Conservation (phyloP, 2,329 filamentous ascomycete species). For the Colletotrichum truncatum region DNA sequence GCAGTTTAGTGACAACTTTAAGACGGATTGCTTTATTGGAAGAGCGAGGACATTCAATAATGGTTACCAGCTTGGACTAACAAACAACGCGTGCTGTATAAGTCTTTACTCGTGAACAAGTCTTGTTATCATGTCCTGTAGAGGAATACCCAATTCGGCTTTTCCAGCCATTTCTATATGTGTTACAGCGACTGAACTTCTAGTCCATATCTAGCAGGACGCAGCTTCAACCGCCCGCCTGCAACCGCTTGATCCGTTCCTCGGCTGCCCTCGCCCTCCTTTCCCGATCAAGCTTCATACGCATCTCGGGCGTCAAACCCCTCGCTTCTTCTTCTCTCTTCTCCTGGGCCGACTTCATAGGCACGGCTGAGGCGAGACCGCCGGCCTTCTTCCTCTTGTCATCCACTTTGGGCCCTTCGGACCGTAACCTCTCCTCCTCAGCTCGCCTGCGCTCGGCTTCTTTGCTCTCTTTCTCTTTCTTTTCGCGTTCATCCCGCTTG, state of each 20-base stretch:
- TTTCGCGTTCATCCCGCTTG: constrained; percentile 74
- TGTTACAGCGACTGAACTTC: not conserved
- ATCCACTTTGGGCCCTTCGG: constrained; percentile 69
- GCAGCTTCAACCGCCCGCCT: constrained; percentile 44
- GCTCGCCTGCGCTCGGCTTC: constrained; percentile 76
- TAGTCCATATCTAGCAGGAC: not conserved
- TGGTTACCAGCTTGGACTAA: no score
- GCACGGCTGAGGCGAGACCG: constrained; percentile 64
- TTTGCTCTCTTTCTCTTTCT: constrained; percentile 71
- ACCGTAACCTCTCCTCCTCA: constrained; percentile 77
- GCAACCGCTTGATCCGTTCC: constrained; percentile 79
- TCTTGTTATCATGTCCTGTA: not conserved
- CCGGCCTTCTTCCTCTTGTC: constrained; percentile 60
- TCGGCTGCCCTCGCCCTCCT: constrained; percentile 91
- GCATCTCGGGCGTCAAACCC: constrained; percentile 89
- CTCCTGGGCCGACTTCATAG: constrained; percentile 81
- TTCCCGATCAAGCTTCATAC: constrained; percentile 85
- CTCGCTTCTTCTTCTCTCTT: constrained; percentile 83
- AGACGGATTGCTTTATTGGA: no score
- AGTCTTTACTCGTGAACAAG: no score
- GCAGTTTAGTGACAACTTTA: no score
- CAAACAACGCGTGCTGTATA: no score
- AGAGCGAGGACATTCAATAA: no score
- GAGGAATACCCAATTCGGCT: not conserved
- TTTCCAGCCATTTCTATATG: not conserved